Percentiles rank a stretch among this genome's conserved stretches.
phyloP scores from a whole-genome alignment of 495 filamentous ascomycete genomes.

The Aspergillus asperescens region DNA sequence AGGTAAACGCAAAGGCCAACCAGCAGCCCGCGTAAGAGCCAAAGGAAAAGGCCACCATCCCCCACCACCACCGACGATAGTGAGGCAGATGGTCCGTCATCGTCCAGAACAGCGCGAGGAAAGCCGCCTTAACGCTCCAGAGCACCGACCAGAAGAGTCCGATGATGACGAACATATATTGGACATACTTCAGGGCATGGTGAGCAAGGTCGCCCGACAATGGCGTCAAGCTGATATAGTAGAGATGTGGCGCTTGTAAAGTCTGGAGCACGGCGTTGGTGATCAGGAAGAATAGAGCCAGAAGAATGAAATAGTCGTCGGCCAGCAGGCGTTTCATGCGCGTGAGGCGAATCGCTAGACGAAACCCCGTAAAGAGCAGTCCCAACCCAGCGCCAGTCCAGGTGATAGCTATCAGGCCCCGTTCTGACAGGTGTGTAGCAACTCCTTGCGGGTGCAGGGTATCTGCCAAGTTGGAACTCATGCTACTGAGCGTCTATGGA shows the following conservation, averaged over 20 bases:
- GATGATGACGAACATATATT: conserved; percentile 41
- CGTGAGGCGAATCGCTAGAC: conserved; percentile 34
- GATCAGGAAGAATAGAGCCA: conserved; percentile 32
- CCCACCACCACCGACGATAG: conserved; percentile 38
- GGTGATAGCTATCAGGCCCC: conserved; percentile 19
- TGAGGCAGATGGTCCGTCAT: conserved; percentile 34
- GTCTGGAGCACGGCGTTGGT: conserved; percentile 41
- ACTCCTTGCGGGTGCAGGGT: conserved; percentile 5
- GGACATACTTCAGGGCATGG: conserved; percentile 24
- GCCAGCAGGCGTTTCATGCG: conserved; percentile 21
- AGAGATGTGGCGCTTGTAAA: conserved; percentile 38
- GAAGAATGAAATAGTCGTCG: conserved; percentile 43
- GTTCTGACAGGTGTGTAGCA: conserved; percentile 10
- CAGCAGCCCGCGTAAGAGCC: conserved; percentile 33
- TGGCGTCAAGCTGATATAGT: conserved; percentile 29
- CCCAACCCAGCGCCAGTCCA: conserved; percentile 30
- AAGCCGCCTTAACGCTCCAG: conserved; percentile 45
- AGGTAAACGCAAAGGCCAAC: conserved; percentile 33
- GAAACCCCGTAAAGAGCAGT: conserved; percentile 34
- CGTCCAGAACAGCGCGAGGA: conserved; percentile 43
- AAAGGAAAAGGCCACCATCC: conserved; percentile 29
- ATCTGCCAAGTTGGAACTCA: not conserved
- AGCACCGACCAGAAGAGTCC: conserved; percentile 45
- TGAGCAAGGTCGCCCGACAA: conserved; percentile 23
- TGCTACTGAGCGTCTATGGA: not conserved